Evolutionary conservation across 139 green algal species (phyloP).

Genomic region (Chlamydomonas schloesseri): DNA sequence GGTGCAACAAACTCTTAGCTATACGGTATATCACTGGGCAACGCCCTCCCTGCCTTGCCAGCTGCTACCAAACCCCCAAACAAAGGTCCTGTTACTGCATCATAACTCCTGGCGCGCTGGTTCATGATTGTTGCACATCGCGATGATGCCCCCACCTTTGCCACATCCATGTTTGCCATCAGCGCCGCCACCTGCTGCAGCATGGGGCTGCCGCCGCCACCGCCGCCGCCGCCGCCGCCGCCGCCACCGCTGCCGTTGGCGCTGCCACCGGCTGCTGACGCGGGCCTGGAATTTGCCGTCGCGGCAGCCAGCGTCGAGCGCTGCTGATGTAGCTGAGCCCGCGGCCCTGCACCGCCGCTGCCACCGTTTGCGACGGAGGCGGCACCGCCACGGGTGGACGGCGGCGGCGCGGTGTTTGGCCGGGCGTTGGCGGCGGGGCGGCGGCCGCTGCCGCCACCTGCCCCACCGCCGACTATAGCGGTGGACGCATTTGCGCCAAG

Average conservation of each 20-base stretch:
- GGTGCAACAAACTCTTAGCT: too few species aligned
- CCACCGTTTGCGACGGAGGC: neutral
- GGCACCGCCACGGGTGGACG: neutral
- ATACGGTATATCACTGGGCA: too few species aligned
- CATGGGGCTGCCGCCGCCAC: neutral
- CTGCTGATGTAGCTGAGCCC: neutral
- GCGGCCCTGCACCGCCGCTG: neutral
- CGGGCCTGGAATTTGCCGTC: too few species aligned
- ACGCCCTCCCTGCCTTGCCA: too few species aligned
- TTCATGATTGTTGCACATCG: too few species aligned
- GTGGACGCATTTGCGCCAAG: too few species aligned
- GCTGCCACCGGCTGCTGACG: neutral
- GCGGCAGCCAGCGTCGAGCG: neutral
- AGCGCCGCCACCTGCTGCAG: constrained; percentile 7
- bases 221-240: too few species aligned
- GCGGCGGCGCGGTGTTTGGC: neutral
- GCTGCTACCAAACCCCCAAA: too few species aligned
- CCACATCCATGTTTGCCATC: neutral
- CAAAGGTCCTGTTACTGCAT: too few species aligned
- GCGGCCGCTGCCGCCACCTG: neutral
- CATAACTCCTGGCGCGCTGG: too few species aligned
- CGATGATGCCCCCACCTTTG: constrained; percentile 7
- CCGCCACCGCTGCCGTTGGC: too few species aligned
- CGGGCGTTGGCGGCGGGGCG: constrained; percentile 4
- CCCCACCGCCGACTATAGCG: too few species aligned